phyloP scores from a whole-genome alignment of 805 yeast genomes.

The Saccharomycopsis vini region DNA sequence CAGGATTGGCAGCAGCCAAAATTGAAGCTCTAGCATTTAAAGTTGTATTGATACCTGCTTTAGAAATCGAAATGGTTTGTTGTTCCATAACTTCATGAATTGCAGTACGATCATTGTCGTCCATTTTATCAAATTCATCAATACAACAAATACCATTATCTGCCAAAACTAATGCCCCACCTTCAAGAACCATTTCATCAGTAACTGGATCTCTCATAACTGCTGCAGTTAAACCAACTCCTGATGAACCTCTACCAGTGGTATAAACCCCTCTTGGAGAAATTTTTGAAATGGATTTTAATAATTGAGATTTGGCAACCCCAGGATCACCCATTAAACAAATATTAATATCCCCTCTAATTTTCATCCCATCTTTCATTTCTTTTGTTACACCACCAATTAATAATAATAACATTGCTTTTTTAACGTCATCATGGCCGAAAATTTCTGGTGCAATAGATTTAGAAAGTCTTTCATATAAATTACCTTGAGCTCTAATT shows the following conservation, averaged over 20 bases:
- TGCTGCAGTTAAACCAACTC: constrained; percentile 98
- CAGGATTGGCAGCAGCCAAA: constrained; percentile 97
- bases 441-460: constrained; percentile 97
- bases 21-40: constrained; percentile 92
- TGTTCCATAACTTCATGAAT: constrained; percentile 99
- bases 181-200: constrained; percentile 96
- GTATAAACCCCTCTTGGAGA: constrained; percentile 97
- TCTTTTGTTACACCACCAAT: constrained; percentile 95
- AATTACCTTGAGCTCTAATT: constrained; percentile 53
- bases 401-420: constrained; percentile 71
- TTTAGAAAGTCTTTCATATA: constrained; percentile 70
- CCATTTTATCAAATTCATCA: constrained; percentile 99
- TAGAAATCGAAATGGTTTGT: constrained; percentile 93
- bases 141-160: constrained; percentile 98
- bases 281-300: constrained; percentile 82
- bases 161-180: constrained; percentile 94
- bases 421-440: constrained; percentile 90
- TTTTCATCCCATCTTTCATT: constrained; percentile 93
- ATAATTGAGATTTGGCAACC: constrained; percentile 94
- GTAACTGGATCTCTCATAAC: constrained; percentile 99
- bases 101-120: constrained; percentile 91
- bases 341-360: constrained; percentile 93
- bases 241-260: constrained; percentile 97
- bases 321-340: constrained; percentile 99
- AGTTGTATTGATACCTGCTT: constrained; percentile 96